phyloP scores from a whole-genome alignment of 2,329 filamentous ascomycete species.

The Fusarium irregulare region DNA sequence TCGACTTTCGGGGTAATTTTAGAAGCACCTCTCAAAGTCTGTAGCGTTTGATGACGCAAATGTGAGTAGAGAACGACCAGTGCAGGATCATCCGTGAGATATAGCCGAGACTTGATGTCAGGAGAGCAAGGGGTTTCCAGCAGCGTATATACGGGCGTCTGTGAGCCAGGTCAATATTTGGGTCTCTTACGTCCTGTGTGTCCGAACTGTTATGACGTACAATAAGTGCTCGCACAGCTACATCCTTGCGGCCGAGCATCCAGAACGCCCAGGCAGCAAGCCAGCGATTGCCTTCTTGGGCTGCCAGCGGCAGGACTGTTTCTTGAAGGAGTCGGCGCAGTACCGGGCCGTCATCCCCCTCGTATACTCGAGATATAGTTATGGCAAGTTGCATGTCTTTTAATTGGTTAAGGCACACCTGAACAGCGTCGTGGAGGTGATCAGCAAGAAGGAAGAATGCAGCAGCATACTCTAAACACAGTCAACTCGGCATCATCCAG shows the following conservation, averaged over 20 bases:
- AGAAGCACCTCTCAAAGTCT: constrained; percentile 86
- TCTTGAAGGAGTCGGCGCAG: constrained; percentile 80
- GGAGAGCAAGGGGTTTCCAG: constrained; percentile 75
- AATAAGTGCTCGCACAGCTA: constrained; percentile 85
- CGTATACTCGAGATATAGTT: constrained; percentile 86
- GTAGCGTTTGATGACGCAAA: constrained; percentile 81
- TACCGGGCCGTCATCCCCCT: constrained; percentile 82
- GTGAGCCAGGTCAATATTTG: constrained; percentile 7
- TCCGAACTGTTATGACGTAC: constrained; percentile 60
- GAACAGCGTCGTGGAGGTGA: constrained; percentile 84
- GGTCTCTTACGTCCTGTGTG: background rate
- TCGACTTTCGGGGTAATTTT: constrained; percentile 83
- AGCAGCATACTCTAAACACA: constrained; percentile 84
- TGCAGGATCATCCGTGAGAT: constrained; percentile 90
- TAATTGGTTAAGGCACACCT: constrained; percentile 86
- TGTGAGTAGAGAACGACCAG: constrained; percentile 89
- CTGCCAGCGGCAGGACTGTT: constrained; percentile 80
- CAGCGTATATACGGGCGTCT: constrained; percentile 83
- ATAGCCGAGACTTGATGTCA: constrained; percentile 79
- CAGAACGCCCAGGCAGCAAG: constrained; percentile 95
- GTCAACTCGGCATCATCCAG: constrained; percentile 35
- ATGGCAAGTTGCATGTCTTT: constrained; percentile 91
- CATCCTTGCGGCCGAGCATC: constrained; percentile 84
- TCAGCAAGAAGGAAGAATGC: constrained; percentile 95
- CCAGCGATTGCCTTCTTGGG: constrained; percentile 89